Conservation (phyloP, 768 basidiomycete species). For the Phylloporus scabripes region DNA sequence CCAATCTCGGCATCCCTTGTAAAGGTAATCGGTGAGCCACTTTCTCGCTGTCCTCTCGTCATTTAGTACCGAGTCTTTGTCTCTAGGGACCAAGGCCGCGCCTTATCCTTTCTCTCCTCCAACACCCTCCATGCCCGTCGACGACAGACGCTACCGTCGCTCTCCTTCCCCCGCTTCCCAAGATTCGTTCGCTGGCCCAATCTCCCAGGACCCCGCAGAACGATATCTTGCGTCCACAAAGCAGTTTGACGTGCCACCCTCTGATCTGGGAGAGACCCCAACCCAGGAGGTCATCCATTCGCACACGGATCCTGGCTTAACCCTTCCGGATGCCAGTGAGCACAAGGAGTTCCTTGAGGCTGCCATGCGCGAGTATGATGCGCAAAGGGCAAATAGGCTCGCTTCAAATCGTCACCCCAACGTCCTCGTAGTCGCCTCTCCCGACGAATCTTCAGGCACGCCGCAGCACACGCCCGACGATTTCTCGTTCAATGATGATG, state of each 20-base stretch:
- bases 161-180: slow-evolving; percentile 42
- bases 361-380: slow-evolving; percentile 25
- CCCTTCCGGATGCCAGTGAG: slow-evolving; percentile 45
- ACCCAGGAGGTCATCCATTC: slow-evolving; percentile 23
- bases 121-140: slow-evolving; percentile 18
- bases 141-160: slow-evolving; percentile 17
- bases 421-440: slow-evolving; percentile 51
- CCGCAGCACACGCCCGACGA: slow-evolving; percentile 12
- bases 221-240: slow-evolving; percentile 42
- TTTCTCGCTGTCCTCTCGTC: slow-evolving; percentile 12
- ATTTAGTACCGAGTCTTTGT: slow-evolving; percentile 20
- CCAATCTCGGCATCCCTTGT: slow-evolving; percentile 26
- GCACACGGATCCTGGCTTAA: slow-evolving; percentile 42
- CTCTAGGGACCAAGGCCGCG: slow-evolving; percentile 28
- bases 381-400: slow-evolving; percentile 12
- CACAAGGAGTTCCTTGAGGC: slow-evolving; percentile 19
- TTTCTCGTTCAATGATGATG: slow-evolving; percentile 10
- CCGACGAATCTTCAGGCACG: slow-evolving; percentile 28
- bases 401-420: slow-evolving; percentile 11
- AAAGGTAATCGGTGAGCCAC: slow-evolving; percentile 31
- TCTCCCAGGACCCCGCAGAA: slow-evolving; percentile 45
- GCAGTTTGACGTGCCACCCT: slow-evolving; percentile 53
- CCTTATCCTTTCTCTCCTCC: slow-evolving; percentile 15
- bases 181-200: slow-evolving; percentile 57
- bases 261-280: slow-evolving; percentile 42